These are phyloP conservation scores for Cryphonectria radicalis DNA, from an alignment of 2,329 filamentous ascomycete species.

Conservation along the genomic window DNA sequence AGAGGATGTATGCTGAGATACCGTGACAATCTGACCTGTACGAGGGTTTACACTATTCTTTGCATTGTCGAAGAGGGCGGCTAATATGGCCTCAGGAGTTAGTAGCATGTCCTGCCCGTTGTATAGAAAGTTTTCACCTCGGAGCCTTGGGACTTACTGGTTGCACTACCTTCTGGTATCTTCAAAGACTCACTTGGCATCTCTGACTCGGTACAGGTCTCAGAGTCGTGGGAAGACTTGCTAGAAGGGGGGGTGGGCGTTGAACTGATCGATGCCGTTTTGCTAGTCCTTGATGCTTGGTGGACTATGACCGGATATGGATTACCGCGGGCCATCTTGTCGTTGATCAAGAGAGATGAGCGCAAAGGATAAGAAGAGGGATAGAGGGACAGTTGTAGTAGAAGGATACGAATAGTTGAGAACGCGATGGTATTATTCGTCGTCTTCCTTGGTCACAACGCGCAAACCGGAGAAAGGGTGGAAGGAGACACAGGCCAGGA, in stretches of 20 bases:
- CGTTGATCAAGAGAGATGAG: not conserved
- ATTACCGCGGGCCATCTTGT: constrained; percentile 1
- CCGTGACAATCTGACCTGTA: constrained; percentile 26
- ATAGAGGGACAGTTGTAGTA: not conserved
- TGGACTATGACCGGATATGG: constrained; percentile 4
- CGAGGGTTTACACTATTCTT: constrained; percentile 18
- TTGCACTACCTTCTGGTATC: not conserved
- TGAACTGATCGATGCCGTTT: constrained; percentile 19
- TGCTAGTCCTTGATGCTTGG: constrained; percentile 7
- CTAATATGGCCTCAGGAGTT: not conserved
- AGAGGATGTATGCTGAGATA: constrained; percentile 9
- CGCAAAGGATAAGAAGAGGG: not conserved
- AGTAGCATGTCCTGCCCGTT: not conserved
- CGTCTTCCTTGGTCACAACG: not conserved
- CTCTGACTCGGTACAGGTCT: constrained; percentile 18
- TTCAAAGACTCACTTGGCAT: not conserved
- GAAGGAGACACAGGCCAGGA: constrained; percentile 1
- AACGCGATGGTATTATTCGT: not conserved
- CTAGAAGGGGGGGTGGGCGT: constrained; percentile 16
- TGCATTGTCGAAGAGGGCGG: constrained; percentile 11
- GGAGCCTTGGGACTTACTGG: constrained; percentile 3
- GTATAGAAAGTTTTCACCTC: not conserved
- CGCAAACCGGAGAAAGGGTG: not conserved
- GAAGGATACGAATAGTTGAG: too few species aligned
- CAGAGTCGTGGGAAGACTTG: constrained; percentile 16